Base-by-base conservation (phyloP, 2,329 filamentous ascomycete genomes). In the Phyllosticta paracitricarpa region DNA sequence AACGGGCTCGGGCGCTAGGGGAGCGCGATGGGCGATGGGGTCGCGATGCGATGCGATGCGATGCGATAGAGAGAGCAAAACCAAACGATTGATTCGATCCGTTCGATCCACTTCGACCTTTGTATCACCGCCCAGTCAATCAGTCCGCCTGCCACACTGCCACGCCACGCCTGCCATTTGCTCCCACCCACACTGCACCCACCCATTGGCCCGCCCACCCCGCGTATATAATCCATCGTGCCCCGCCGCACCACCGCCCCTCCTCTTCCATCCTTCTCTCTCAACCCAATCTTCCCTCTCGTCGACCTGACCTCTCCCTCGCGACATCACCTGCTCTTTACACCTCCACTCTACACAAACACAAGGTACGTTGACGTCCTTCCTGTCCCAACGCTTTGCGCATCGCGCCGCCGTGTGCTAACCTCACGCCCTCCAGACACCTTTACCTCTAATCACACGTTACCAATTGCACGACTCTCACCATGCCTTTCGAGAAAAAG, bases 401-500 rank as follows among this genome's bases (percentile, higher is more conserved):
- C 33, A 17, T 12, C 9, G 10, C 33, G 33, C 14, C 33, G 10
- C 33, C 28, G 28, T 30, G 4, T 40, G 33, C 33, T 40, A 10
- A 40, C 33, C 14, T 9, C 10, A 10, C 14, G 14, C 33, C 14
- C 8, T 40, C 33, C 5, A 40, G 33, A 12, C 33, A 17, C 10
- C 10, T 10, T 4, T 10, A 17, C 33, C 14, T 17, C 14, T 17
- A 12, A 10, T 9, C 10, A 40, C 12, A 8, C 33, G 33, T 40
- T 17, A 40, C 33, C 33, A 40, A 40, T 40, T 17, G 33, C 14
- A 40, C 33, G 9, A 40, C 33, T 3, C 33, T 14, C 53, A 26
- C 25, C 58, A 60, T 60, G 58, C 17, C 58, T 24, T 73, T 68
- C 68, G 72, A 73, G 40, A 78, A 78, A 74, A 81, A 80, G 70